A percentile compares a stretch with the other conserved stretches of the same genome.
These are phyloP conservation scores for Penicillium janthinellum DNA, from an alignment of 2,329 filamentous ascomycete genomes.

Conservation along the genomic window DNA sequence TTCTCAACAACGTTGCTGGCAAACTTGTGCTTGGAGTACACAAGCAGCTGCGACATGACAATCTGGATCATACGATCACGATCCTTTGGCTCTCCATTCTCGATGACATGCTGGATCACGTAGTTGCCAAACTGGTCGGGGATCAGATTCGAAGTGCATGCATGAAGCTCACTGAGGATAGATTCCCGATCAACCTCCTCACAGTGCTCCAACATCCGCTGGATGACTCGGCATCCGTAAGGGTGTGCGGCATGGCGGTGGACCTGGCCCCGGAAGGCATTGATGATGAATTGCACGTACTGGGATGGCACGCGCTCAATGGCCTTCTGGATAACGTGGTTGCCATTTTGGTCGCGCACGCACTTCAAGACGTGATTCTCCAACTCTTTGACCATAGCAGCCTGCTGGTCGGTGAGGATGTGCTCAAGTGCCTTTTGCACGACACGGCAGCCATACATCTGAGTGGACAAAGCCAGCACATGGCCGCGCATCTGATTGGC, in stretches of 20 bases:
- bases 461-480: conserved; percentile 74
- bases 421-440: conserved; percentile 95
- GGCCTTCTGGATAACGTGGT: conserved; percentile 94
- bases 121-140: conserved; percentile 94
- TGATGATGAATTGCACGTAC: conserved; percentile 82
- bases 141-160: conserved; percentile 70
- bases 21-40: conserved; percentile 89
- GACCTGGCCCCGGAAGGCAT: conserved; percentile 75
- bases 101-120: conserved; percentile 88
- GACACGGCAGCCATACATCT: conserved; percentile 93
- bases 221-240: conserved; percentile 90
- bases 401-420: conserved; percentile 89
- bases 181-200: conserved; percentile 68
- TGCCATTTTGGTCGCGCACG: conserved; percentile 86
- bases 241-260: conserved; percentile 73
- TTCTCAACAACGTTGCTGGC: conserved; percentile 97
- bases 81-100: conserved; percentile 73
- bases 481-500: conserved; percentile 86
- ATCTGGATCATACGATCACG: conserved; percentile 70
- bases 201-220: conserved; percentile 85
- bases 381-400: conserved; percentile 78
- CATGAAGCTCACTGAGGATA: conserved; percentile 78
- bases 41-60: conserved; percentile 71
- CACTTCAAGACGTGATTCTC: conserved; percentile 74
- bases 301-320: conserved; percentile 77